Evolutionary conservation across 306 rosid genomes (phyloP), one percentile per base, ranked within the genome.

Genomic region (Lathyrus oleraceus): DNA sequence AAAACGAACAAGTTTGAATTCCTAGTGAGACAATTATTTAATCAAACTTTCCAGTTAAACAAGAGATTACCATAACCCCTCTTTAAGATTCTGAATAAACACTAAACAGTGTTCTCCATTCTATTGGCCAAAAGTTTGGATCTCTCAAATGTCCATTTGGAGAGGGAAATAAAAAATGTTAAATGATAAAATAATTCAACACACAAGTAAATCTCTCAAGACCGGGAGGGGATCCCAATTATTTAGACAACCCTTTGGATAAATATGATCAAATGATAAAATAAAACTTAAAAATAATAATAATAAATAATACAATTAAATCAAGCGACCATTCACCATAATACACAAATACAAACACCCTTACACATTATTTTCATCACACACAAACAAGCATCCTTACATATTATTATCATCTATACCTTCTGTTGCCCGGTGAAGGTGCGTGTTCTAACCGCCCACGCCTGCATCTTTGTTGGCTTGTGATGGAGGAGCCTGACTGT

Each of bases 271-370:
- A n/a, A 60, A 35, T 60, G 12, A 16, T 44, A 44, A 35, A 6
- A 44, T 57, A 57, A 57, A 7, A 25, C 27, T 25, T 6, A 8
- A 10, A 6, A 38, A 12, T 19, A 39, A 62, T 36, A 62, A 19
- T 43, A 39, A 39, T 63, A 62, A 62, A 19, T 43, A 39, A 39
- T 63, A 62, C 30, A 62, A 62, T 39, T 39, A 62, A 62, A 20
- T 63, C 32, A 63, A 19, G 28, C 11, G 28, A 61, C 15, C 28
- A 32, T 36, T 35, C 15, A 1, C 27, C 66, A 61, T 38, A 60
- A 15, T n/a, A 60, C n/a, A 60, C 23, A 61, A 39, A 30, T 11
- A 19, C 35, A 62, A 19, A 38, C 69, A 21, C 14, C 54, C 21
- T 14, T 61, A n/a, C 52, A 63, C 16, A 14, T 40, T 64, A 42